phyloP scores from a whole-genome alignment of 1,139 yeast species.

The Candida labiduridarum region DNA sequence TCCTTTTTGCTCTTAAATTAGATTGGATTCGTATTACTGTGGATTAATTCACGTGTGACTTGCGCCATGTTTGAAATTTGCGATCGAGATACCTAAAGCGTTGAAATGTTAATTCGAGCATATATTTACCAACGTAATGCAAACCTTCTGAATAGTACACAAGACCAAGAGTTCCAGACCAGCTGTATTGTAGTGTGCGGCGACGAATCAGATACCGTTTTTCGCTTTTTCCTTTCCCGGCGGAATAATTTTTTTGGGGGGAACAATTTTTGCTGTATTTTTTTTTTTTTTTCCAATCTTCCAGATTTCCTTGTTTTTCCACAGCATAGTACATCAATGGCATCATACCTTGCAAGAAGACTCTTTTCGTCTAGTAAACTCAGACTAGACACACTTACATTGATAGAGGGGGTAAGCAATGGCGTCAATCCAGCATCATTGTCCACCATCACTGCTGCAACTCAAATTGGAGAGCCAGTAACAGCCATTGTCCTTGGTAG shows the following conservation, averaged over 20 bases:
- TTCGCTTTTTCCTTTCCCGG: constrained; percentile 1
- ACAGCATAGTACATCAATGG: constrained; percentile 4
- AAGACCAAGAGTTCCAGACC: not conserved
- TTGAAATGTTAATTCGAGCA: too few species aligned
- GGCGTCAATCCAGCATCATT: constrained; percentile 67
- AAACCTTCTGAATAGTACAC: not conserved
- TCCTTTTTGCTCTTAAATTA: not conserved
- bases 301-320: not conserved
- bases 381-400: constrained; percentile 61
- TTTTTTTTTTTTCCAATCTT: not conserved
- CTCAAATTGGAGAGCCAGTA: constrained; percentile 61
- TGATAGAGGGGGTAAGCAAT: constrained; percentile 63
- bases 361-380: constrained; percentile 29
- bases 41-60: too few species aligned
- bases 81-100: too few species aligned
- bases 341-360: constrained; percentile 23
- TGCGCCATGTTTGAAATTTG: too few species aligned
- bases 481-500: constrained; percentile 65
- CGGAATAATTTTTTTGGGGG: not conserved
- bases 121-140: too few species aligned
- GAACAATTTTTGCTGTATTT: not conserved
- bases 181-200: not conserved
- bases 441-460: constrained; percentile 68
- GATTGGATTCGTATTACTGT: not conserved
- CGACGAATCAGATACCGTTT: constrained; percentile 1